These are phyloP conservation scores for Raddia distichophylla DNA, from an alignment of 176 grass and related monocot genomes.

Conservation along the genomic window DNA sequence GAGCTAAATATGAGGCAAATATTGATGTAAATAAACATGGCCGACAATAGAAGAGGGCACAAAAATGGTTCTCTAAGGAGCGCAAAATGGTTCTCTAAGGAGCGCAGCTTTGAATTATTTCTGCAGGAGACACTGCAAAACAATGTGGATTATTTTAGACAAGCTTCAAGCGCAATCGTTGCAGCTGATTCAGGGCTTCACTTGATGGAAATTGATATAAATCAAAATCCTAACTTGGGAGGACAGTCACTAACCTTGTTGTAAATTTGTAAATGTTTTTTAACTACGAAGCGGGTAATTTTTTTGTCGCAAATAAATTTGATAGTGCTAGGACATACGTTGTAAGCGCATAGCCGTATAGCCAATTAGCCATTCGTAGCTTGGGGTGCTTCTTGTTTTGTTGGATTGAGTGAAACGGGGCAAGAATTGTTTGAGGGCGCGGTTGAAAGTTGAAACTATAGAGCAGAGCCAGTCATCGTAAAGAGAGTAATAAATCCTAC, in stretches of 20 bases:
- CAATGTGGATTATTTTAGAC: too few species aligned
- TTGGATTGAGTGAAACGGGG: conserved; percentile 19
- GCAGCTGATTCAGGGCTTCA: conserved; percentile 12
- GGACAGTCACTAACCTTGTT: conserved; percentile 14
- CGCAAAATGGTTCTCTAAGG: neutral
- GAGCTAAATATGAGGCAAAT: conserved; percentile 11
- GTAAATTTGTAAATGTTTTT: conserved; percentile 27
- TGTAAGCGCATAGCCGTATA: neutral
- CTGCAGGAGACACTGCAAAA: conserved; percentile 1
- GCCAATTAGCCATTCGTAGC: neutral
- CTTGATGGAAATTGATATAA: conserved; percentile 15
- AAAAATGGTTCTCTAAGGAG: neutral
- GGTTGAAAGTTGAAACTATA: neutral
- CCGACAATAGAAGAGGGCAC: conserved; percentile 5
- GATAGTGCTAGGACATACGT: conserved; percentile 26
- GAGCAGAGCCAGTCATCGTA: neutral
- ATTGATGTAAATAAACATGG: conserved; percentile 44
- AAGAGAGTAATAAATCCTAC: too few species aligned
- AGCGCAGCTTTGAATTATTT: neutral
- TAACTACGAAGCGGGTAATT: neutral
- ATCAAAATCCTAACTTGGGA: conserved; percentile 5
- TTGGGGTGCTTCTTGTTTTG: conserved; percentile 21
- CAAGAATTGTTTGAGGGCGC: neutral
- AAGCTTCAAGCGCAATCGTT: neutral
- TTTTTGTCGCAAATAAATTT: conserved; percentile 32